Base-by-base conservation (phyloP, 78 protist species). In the Speleostelium caveatum region DNA sequence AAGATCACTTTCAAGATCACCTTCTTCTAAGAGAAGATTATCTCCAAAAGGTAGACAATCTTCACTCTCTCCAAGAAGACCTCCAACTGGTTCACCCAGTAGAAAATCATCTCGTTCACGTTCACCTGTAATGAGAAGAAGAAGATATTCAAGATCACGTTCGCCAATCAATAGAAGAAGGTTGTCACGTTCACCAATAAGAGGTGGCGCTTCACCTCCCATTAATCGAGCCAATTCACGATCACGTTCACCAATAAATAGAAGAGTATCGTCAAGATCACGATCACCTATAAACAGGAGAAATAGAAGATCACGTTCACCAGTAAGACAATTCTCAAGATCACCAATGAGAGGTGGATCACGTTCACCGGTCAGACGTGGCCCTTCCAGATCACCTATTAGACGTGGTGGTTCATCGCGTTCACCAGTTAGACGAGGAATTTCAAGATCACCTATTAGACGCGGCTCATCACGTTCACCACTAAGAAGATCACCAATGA, bases 171-270 rank as follows among this genome's bases (percentile, higher is more conserved):
- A 35, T 45, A 76, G 77, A 7, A 56, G 68, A 14, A 65, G n/a
- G n/a, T n/a, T 61, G 39, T 26, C 66, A 67, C 49, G 30, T 36
- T 12, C 72, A 65, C 72, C 72, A 58, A 4, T n/a, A 19, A 6
- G 30, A 58, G 7, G 16, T n/a, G 5, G 19, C 7, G 4, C 35
- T 19, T 5, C 30, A n/a, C 8, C 35, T 19, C 24, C 63, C 12
- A 4, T 5, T 16, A 65, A 38, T 30, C 5, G 72, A 30, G 36
- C n/a, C n/a, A n/a, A n/a, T n/a, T n/a, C n/a, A n/a, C n/a, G 36
- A 32, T 67, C 74, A 39, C 33, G 74, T 22, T 51, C 76, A 49
- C 76, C 76, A n/a, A n/a, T n/a, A n/a, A n/a, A n/a, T n/a, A n/a
- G n/a, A n/a, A n/a, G n/a, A n/a, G n/a, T n/a, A n/a, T n/a, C n/a